These are phyloP conservation scores for Astrothelium macrocarpum DNA, from an alignment of 495 filamentous ascomycete species.

Conservation along the genomic window DNA sequence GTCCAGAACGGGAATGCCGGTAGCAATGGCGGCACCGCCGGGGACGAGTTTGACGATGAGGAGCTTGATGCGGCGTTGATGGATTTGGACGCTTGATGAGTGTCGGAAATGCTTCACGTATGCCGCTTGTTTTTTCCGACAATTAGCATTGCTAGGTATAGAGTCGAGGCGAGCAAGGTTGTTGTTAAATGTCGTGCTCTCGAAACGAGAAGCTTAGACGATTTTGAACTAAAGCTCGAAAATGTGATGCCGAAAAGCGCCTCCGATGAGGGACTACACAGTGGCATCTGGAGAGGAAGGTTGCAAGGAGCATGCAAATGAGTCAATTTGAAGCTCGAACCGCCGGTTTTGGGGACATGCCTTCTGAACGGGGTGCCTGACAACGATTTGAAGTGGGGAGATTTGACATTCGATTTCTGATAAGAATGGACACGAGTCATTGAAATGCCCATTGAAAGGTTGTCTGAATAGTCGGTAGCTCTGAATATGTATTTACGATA, in stretches of 20 bases:
- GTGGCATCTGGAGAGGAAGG: neutral
- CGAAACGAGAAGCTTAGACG: neutral
- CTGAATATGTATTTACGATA: neutral
- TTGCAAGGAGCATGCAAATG: neutral
- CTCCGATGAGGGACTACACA: neutral
- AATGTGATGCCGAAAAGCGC: neutral
- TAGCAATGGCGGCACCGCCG: slow-evolving; percentile 14
- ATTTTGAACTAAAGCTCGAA: neutral
- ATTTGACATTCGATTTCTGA: neutral
- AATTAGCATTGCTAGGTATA: neutral
- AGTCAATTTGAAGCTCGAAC: neutral
- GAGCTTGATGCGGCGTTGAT: slow-evolving; percentile 24
- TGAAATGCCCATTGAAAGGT: neutral
- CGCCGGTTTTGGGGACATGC: neutral
- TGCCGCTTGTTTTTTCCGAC: neutral
- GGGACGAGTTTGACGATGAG: slow-evolving; percentile 13
- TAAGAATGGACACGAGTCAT: neutral
- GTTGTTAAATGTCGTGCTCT: neutral
- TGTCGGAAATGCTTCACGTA: neutral
- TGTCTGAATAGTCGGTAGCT: neutral
- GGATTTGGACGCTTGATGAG: slow-evolving; percentile 14
- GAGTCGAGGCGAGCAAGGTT: neutral
- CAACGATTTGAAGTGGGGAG: neutral
- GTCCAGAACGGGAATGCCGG: slow-evolving; percentile 2
- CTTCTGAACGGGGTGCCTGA: neutral